Base-by-base conservation (phyloP, 768 basidiomycete genomes). In the Boletellus ananas region DNA sequence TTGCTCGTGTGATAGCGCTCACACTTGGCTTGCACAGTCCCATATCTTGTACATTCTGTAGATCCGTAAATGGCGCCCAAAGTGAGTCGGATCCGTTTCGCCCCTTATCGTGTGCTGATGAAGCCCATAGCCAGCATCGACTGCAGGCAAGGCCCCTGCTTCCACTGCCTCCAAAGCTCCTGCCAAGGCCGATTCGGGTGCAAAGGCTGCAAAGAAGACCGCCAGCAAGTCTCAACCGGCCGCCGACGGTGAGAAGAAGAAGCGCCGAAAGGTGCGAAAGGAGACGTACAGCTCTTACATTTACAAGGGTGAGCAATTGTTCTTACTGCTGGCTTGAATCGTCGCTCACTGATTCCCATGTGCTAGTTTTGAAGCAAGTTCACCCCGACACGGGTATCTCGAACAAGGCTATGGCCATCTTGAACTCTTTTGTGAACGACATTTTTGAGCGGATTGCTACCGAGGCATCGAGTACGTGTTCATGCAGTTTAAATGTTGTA, bases 321-420 rank as follows among this genome's bases (percentile, higher is more conserved):
- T 20, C 12, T 21, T 20, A 20, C 18, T 13, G 16, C 14, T 21
- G n/a, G n/a, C n/a, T 29, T 17, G 47, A 10, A 10, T 33, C 14
- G 40, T 35, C 38, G 33, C 20, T 57, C 20, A 58, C 33, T 21
- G 3, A 11, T 34, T 6, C 29, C 5, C 4, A n/a, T 17, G 7
- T 27, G 0, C 14, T 6, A 86, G 90, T 90, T 61, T 77, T 92
- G 66, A 90, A 89, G 77, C 90, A 92, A 73, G 90, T 92, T 51
- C 90, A 92, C 78, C 90, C 90, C 54, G 90, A 91, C 70, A 91
- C 90, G 54, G 90, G 90, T 83, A 90, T 92, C 74, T 90, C 88
- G 46, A 90, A 87, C 82, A 90, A 90, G 73, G 84, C 84, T 11
- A 86, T 88, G 85, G 83, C 85, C 45, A 88, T 89, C 66, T 73